Conservation (phyloP, 805 yeast genomes). For the Kuraishia borneana region DNA sequence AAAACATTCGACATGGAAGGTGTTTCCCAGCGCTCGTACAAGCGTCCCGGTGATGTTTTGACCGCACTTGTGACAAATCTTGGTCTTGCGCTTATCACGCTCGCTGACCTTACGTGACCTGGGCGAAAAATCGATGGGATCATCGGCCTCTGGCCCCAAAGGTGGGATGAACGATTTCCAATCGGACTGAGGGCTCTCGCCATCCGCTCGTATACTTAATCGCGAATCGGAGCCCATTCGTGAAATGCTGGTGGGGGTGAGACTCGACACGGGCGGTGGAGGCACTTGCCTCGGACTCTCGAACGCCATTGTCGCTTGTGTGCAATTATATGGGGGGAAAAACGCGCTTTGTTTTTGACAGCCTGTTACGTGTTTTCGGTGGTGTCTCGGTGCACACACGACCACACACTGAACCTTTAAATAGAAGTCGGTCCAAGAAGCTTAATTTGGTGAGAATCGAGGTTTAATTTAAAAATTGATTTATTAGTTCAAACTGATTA, state of each 20-base stretch:
- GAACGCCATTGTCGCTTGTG: background rate
- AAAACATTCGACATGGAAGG: conserved; percentile 84
- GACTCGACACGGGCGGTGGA: background rate
- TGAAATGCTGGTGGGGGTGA: background rate
- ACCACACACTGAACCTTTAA: no score
- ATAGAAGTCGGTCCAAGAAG: no score
- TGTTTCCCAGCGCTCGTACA: conserved; percentile 71
- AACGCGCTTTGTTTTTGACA: no score
- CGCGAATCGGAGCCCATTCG: background rate
- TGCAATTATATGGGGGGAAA: no score
- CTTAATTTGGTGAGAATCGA: no score
- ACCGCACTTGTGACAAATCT: conserved; percentile 41
- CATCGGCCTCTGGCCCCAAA: background rate
- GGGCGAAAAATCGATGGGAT: background rate
- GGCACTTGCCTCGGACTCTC: background rate
- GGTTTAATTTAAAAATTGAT: no score
- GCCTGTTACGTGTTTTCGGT: no score
- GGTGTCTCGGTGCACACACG: no score
- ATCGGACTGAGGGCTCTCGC: background rate
- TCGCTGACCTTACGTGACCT: background rate
- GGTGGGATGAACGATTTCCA: conserved; percentile 2
- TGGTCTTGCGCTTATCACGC: conserved; percentile 13
- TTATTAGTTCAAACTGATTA: no score
- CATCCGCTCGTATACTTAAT: background rate
- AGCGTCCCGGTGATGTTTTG: conserved; percentile 57